A percentile compares a stretch with the other conserved stretches of the same genome.
Conservation (phyloP, 1,139 yeast species). For the Blastobotrys raffinosifermentans region DNA sequence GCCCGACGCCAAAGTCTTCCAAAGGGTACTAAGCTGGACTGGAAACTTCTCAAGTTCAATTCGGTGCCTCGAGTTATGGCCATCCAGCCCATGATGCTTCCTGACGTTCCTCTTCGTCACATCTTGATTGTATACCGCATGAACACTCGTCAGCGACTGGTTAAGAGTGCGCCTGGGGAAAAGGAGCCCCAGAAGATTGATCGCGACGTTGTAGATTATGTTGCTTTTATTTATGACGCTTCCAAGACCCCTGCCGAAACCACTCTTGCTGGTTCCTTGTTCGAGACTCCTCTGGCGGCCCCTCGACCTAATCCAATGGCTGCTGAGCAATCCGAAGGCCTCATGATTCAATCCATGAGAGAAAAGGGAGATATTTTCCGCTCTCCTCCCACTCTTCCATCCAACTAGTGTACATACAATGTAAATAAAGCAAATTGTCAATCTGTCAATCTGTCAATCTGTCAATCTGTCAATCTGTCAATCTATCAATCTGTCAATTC, state of each 20-base stretch:
- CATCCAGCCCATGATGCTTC: conserved; percentile 64
- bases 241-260: conserved; percentile 51
- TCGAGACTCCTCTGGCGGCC: conserved; percentile 46
- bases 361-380: conserved; percentile 38
- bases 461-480: too few species aligned
- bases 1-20: conserved; percentile 55
- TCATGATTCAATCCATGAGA: conserved; percentile 33
- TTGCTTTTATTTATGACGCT: conserved; percentile 73
- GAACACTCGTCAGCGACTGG: conserved; percentile 64
- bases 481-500: too few species aligned
- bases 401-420: conserved; percentile 4
- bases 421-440: conserved; percentile 10
- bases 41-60: conserved; percentile 72
- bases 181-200: conserved; percentile 42
- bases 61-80: conserved; percentile 65
- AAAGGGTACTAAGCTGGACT: conserved; percentile 49
- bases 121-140: conserved; percentile 75
- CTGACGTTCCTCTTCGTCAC: conserved; percentile 51
- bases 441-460: too few species aligned
- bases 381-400: conserved; percentile 21
- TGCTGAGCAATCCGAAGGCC: conserved; percentile 22
- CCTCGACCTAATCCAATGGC: conserved; percentile 33
- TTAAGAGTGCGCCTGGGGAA: conserved; percentile 36
- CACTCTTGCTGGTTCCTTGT: conserved; percentile 71
- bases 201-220: conserved; percentile 62